Evolutionary conservation across 768 basidiomycete genomes (phyloP).

Genomic region (Lepiota subincarnata): DNA sequence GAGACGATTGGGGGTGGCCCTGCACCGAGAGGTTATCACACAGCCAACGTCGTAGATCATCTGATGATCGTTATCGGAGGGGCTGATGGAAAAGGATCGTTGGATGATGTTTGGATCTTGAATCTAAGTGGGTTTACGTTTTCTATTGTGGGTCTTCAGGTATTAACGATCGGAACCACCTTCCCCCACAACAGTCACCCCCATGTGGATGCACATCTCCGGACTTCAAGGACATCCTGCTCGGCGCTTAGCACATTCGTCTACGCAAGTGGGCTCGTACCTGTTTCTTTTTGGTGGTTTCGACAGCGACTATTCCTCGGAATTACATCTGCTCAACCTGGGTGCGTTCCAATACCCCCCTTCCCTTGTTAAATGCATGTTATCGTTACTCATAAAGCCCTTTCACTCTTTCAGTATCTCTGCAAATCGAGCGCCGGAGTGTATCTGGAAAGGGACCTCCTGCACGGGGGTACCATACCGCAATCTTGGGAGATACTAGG

Average conservation of each 20-base stretch:
- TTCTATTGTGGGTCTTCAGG: background rate
- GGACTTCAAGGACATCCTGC: conserved; percentile 15
- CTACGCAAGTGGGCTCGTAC: conserved; percentile 89
- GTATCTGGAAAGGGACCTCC: conserved; percentile 65
- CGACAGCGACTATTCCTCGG: conserved; percentile 70
- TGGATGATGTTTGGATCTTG: conserved; percentile 83
- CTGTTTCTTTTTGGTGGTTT: conserved; percentile 89
- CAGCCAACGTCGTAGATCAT: conserved; percentile 79
- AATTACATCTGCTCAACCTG: conserved; percentile 82
- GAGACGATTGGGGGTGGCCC: conserved; percentile 53
- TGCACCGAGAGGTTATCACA: conserved; percentile 82
- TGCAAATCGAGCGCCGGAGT: conserved; percentile 72
- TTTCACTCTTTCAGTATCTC: conserved; percentile 50
- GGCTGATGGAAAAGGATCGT: conserved; percentile 84
- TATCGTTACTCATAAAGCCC: background rate
- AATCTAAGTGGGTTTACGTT: conserved; percentile 66
- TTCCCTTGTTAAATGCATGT: background rate
- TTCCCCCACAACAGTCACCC: too few relatives aligned
- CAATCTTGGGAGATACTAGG: conserved; percentile 77
- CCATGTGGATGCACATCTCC: background rate
- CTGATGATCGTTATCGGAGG: conserved; percentile 89
- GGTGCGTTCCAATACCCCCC: conserved; percentile 39
- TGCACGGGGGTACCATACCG: conserved; percentile 83
- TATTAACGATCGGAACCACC: background rate
- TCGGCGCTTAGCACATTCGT: conserved; percentile 76